phyloP scores from a whole-genome alignment of 495 filamentous ascomycete species.

The Copromyces sp. region DNA sequence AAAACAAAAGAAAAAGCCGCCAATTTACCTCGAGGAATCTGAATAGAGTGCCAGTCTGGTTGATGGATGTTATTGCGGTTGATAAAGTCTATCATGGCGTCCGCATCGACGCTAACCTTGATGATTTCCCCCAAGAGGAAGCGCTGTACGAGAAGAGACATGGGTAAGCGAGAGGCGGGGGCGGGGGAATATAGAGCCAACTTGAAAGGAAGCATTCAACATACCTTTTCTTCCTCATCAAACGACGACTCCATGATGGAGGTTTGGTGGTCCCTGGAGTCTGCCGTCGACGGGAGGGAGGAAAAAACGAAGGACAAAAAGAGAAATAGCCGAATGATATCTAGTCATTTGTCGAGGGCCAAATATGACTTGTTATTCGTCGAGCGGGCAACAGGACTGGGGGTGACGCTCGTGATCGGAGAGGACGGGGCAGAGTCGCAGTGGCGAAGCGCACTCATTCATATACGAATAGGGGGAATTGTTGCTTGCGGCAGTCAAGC shows the following conservation, averaged over 20 bases:
- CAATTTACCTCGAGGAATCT: slow-evolving; percentile 36
- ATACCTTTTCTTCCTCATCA: slow-evolving; percentile 40
- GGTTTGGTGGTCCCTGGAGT: slow-evolving; percentile 14
- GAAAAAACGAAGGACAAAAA: slow-evolving; percentile 19
- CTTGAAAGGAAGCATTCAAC: slow-evolving; percentile 3
- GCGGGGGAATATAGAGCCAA: slow-evolving; percentile 3
- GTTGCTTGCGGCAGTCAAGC: neutral
- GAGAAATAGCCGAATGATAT: slow-evolving; percentile 15
- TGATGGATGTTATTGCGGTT: slow-evolving; percentile 27
- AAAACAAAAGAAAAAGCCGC: neutral
- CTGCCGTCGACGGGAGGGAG: slow-evolving; percentile 13
- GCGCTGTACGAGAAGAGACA: slow-evolving; percentile 27
- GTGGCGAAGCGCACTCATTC: slow-evolving; percentile 25
- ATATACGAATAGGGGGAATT: slow-evolving; percentile 1
- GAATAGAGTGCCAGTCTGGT: slow-evolving; percentile 37
- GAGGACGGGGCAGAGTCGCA: slow-evolving; percentile 10
- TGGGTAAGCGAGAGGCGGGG: slow-evolving; percentile 4
- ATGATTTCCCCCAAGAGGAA: slow-evolving; percentile 46
- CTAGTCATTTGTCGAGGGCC: slow-evolving; percentile 32
- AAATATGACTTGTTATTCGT: slow-evolving; percentile 15
- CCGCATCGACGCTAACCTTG: slow-evolving; percentile 38
- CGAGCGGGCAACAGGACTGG: neutral
- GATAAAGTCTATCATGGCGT: slow-evolving; percentile 39
- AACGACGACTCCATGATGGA: slow-evolving; percentile 37
- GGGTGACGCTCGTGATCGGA: slow-evolving; percentile 19